Evolutionary conservation across 169 alveolate species (phyloP).

Genomic region (Plasmodium fragile): DNA sequence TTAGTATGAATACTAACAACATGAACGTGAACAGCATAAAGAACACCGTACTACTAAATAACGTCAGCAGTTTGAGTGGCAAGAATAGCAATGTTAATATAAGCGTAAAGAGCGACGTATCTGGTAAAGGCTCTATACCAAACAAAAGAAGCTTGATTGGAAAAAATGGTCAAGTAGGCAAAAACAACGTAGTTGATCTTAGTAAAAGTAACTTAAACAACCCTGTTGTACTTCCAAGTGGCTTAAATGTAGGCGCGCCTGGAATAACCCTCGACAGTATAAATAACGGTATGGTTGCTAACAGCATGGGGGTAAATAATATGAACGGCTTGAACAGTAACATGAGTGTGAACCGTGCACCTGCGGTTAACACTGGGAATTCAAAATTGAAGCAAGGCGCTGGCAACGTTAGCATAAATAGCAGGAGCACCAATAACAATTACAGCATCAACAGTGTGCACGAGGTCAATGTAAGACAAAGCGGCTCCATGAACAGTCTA

Average conservation of each 20-base stretch:
- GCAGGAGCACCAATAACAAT: background rate
- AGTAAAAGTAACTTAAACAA: background rate
- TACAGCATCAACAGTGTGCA: background rate
- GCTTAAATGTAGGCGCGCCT: background rate
- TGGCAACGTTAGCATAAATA: background rate
- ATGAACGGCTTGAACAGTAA: background rate
- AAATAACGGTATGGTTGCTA: background rate
- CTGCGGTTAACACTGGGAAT: background rate
- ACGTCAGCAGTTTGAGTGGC: background rate
- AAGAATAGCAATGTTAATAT: constrained; percentile 17
- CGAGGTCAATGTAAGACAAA: constrained; percentile 16
- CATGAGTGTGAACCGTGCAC: background rate
- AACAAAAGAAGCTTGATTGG: background rate
- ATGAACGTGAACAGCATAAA: constrained; percentile 14
- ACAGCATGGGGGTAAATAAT: background rate
- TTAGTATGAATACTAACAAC: constrained; percentile 4
- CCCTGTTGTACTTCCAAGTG: background rate
- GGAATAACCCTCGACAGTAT: background rate
- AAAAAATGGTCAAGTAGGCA: background rate
- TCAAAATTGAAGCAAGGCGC: background rate
- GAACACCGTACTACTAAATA: background rate
- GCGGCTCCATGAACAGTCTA: background rate
- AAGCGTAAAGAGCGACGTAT: background rate
- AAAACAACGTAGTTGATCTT: background rate
- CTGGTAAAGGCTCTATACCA: background rate